These are phyloP conservation scores for Leptoxyphium fumago DNA, from an alignment of 2,329 filamentous ascomycete species.

Conservation along the genomic window DNA sequence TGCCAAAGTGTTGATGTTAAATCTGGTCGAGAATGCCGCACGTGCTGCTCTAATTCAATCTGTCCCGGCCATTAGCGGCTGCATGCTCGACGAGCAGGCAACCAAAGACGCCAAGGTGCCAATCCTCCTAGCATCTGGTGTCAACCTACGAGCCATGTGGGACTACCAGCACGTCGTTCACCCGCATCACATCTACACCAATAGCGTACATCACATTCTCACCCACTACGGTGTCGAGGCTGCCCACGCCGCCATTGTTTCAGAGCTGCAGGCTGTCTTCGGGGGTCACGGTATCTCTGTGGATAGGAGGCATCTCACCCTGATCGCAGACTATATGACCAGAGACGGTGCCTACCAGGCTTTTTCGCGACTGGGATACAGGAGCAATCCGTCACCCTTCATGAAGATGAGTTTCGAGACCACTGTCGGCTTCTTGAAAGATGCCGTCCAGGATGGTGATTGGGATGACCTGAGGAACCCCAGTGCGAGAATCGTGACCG, in stretches of 20 bases:
- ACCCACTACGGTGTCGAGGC: constrained; percentile 85
- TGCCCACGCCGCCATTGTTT: constrained; percentile 71
- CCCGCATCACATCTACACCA: constrained; percentile 74
- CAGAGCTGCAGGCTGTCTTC: constrained; percentile 77
- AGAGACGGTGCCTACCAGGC: constrained; percentile 74
- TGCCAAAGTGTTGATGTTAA: constrained; percentile 86
- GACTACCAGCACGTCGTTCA: constrained; percentile 74
- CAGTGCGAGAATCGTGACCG: constrained; percentile 76
- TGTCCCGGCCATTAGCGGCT: constrained; percentile 60
- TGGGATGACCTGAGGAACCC: constrained; percentile 79
- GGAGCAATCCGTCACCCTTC: constrained; percentile 73
- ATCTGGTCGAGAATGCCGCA: constrained; percentile 70
- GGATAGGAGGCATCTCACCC: constrained; percentile 79
- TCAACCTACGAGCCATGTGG: constrained; percentile 85
- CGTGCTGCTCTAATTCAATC: constrained; percentile 73
- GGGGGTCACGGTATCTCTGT: constrained; percentile 81
- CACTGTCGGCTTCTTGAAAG: constrained; percentile 81
- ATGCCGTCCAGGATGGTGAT: constrained; percentile 80
- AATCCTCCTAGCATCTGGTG: constrained; percentile 61
- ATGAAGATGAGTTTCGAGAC: constrained; percentile 99
- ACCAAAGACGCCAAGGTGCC: constrained; percentile 34
- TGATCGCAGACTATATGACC: constrained; percentile 98
- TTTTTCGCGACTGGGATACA: constrained; percentile 83
- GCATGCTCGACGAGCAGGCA: constrained; percentile 50
- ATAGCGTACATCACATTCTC: constrained; percentile 80